Evolutionary conservation across 306 rosid genomes (phyloP), one percentile per base, ranked within the genome.

Genomic region (Betula pendula): DNA sequence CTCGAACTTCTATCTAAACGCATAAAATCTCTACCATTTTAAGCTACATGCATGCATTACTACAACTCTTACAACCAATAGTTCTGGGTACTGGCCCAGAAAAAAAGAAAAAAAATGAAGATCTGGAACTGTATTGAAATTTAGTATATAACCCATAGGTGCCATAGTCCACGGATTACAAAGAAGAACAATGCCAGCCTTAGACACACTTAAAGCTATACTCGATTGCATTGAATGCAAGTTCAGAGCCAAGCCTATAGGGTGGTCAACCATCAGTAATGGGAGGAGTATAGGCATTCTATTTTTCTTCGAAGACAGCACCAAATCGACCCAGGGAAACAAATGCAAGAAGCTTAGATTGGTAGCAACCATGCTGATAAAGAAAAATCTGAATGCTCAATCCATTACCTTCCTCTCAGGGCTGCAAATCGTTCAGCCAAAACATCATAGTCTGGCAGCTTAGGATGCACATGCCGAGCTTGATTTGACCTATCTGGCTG

Each of bases 391-490:
- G 77, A 73, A 50, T 67, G 74, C 78, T 76, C 73, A 24, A 48
- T 74, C 73, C 69, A 6, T 50, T 82, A 90, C 74, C 81, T 80
- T 75, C 97, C 96, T 82, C 88, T 92, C 81, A 95, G 72, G 51
- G 97, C 93, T 2, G 97, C 97, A 87, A 95, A 85, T 74, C 85
- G 86, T 51, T 92, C 92, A 70, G 96, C 91, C 84, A 95, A 81
- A 85, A 90, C 97, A 70, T 92, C 99, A 75, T 84, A 95, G 81
- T 92, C 91, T 0, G 97, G 99, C 74, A 95, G 79, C 58, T 95
- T 95, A n/a, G 99, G 99, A 81, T 95, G 99, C 76, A 95, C 99
- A 13, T 92, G 97, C 68, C 81, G 80, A 70, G 97, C 94, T 75
- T 78, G 88, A 0, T 55, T 81, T 68, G 90, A 86, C 68, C 88